These are phyloP conservation scores for Lodderomyces beijingensis DNA, from an alignment of 1,139 yeast species.

Conservation along the genomic window DNA sequence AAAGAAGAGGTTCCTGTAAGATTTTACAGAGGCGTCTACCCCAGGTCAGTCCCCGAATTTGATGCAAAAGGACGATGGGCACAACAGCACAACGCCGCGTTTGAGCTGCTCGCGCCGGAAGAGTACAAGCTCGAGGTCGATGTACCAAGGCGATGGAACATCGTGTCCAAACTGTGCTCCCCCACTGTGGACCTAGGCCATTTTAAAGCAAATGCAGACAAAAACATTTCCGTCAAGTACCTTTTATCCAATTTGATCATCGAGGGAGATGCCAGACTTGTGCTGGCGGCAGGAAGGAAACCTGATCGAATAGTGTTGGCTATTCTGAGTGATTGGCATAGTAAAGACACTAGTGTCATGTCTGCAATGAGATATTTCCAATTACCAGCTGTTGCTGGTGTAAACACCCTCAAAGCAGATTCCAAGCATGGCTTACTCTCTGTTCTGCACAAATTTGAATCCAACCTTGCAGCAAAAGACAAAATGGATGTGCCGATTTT, in stretches of 20 bases:
- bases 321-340: slow-evolving; percentile 30
- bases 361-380: slow-evolving; percentile 74
- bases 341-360: slow-evolving; percentile 58
- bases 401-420: slow-evolving; percentile 47
- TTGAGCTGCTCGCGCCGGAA: slow-evolving; percentile 40
- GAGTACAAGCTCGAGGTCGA: slow-evolving; percentile 59
- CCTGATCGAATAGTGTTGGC: slow-evolving; percentile 44
- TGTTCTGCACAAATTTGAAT: slow-evolving; percentile 26
- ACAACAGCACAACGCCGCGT: slow-evolving; percentile 5
- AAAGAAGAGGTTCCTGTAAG: slow-evolving; percentile 46
- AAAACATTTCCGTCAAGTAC: slow-evolving; percentile 15
- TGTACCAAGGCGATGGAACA: slow-evolving; percentile 65
- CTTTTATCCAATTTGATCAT: slow-evolving; percentile 48
- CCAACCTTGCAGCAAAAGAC: slow-evolving; percentile 19
- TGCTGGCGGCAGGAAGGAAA: slow-evolving; percentile 23
- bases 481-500: slow-evolving; percentile 25
- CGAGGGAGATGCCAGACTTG: too few species aligned
- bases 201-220: slow-evolving; percentile 37
- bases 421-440: slow-evolving; percentile 38
- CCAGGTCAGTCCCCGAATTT: slow-evolving; percentile 36
- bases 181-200: slow-evolving; percentile 56
- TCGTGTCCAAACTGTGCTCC: slow-evolving; percentile 39
- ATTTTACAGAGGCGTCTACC: slow-evolving; percentile 50
- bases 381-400: slow-evolving; percentile 64
- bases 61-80: slow-evolving; percentile 27